Percentiles rank a stretch among this genome's conserved stretches.
phyloP scores from a whole-genome alignment of 176 grass and related monocot genomes.

The Pharus latifolius region DNA sequence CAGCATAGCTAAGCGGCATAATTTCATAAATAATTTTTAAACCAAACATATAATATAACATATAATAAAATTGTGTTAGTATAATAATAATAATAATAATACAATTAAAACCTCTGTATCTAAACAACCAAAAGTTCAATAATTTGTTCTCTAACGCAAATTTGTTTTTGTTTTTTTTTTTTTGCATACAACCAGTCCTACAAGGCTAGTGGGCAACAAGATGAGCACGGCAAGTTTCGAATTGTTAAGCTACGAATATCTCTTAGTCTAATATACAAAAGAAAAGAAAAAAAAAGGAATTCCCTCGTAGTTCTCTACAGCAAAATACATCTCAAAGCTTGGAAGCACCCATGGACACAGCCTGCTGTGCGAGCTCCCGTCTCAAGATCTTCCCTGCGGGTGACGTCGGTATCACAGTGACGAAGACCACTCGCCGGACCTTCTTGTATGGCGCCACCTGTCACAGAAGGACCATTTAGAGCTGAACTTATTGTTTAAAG shows the following conservation, averaged over 20 bases:
- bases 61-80: no score
- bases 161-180: no score
- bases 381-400: conserved; percentile 62
- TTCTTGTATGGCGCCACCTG: conserved; percentile 85
- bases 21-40: no score
- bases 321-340: conserved; percentile 41
- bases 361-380: conserved; percentile 38
- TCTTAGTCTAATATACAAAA: background rate
- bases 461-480: background rate
- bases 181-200: no score
- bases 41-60: no score
- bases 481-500: background rate
- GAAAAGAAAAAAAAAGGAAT: background rate
- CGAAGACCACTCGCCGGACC: conserved; percentile 56
- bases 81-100: no score
- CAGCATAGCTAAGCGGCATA: no score
- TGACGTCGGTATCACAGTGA: conserved; percentile 42
- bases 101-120: no score
- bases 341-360: conserved; percentile 29
- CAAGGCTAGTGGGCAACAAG: no score
- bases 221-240: background rate
- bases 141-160: background rate
- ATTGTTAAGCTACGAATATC: background rate
- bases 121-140: no score
- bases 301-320: background rate